phyloP scores from a whole-genome alignment of 108 stramenopile genomes.

The Schizochytrium sp. region DNA sequence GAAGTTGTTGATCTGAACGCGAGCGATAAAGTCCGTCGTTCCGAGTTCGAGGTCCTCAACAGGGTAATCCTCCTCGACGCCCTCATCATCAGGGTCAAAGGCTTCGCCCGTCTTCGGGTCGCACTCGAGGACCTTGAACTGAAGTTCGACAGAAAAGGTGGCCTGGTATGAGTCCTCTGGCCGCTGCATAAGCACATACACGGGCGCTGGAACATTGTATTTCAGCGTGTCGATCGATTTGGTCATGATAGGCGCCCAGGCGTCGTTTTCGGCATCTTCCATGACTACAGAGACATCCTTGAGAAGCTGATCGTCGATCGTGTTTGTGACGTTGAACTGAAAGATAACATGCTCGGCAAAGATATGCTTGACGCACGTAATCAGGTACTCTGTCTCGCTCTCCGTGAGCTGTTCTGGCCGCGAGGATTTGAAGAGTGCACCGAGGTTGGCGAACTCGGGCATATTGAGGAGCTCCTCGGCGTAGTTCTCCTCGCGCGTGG shows the following conservation, averaged over 20 bases:
- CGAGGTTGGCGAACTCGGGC: constrained; percentile 69
- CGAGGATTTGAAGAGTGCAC: constrained; percentile 67
- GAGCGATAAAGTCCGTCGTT: constrained; percentile 85
- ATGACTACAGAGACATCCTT: constrained; percentile 68
- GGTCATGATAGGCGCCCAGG: constrained; percentile 52
- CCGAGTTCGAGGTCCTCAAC: constrained; percentile 72
- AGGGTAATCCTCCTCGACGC: constrained; percentile 82
- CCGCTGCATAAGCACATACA: constrained; percentile 65
- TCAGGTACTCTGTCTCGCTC: constrained; percentile 78
- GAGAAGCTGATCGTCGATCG: constrained; percentile 77
- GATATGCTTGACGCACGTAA: constrained; percentile 77
- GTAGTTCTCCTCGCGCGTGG: constrained; percentile 53
- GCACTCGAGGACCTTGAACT: constrained; percentile 65
- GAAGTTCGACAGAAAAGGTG: constrained; percentile 59
- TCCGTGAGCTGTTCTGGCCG: constrained; percentile 63
- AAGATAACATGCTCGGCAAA: constrained; percentile 74
- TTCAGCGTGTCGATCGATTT: constrained; percentile 47
- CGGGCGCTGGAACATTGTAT: constrained; percentile 63
- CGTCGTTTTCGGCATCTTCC: constrained; percentile 54
- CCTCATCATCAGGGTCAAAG: constrained; percentile 48
- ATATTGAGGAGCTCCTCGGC: constrained; percentile 70
- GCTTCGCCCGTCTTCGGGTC: constrained; percentile 69
- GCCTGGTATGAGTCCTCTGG: constrained; percentile 23
- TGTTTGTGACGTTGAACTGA: constrained; percentile 83
- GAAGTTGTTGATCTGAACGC: constrained; percentile 73